Evolutionary conservation across 2,329 filamentous ascomycete species (phyloP), one percentile per base, ranked within the genome.

Genomic region (Boeremia exigua): DNA sequence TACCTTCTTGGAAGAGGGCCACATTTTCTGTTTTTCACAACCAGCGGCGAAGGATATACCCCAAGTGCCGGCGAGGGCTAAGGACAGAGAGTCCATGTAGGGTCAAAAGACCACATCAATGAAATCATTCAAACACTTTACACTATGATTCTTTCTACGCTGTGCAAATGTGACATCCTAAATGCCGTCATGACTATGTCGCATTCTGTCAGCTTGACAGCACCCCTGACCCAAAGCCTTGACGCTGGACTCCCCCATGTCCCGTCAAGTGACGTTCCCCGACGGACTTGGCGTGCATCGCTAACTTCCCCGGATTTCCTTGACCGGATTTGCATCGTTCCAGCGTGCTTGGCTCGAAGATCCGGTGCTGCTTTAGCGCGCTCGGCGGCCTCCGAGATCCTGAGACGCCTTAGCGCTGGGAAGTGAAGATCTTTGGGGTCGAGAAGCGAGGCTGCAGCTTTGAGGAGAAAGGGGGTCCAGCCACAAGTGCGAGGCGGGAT

Each of bases 41-140:
- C 69, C 70, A 71, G 66, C 69, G 70, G 69, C 67, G 63, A 62
- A 51, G 68, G 69, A 71, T 69, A 72, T 72, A 72, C 68, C 69
- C 69, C 40, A 46, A 46, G 56, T 59, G 67, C 67, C 68, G 66
- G 69, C 65, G 68, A 70, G 63, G 68, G 68, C 67, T 57, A 33
- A 38, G 62, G 62, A 66, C 62, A 43, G 8, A 47, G 43, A 17
- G 57, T 60, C 56, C 56, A 32, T 32, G 14, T 56, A 54, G 53
- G 40, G 53, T 55, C 40, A 29, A 23, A 23, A 55, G 47, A 57
- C 44, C 44, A 48, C 15, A 48, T 49, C 44, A 57, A 52, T 56
- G 17, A 48, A 56, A 38, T 43, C 6, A 43, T 48, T 34, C 32
- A 52, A 37, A 48, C 42, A 56, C 25, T 51, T 40, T n/a, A 45